Conservation (phyloP, 1,284 basidiomycete species). For the Afroboletus lepidellus region DNA sequence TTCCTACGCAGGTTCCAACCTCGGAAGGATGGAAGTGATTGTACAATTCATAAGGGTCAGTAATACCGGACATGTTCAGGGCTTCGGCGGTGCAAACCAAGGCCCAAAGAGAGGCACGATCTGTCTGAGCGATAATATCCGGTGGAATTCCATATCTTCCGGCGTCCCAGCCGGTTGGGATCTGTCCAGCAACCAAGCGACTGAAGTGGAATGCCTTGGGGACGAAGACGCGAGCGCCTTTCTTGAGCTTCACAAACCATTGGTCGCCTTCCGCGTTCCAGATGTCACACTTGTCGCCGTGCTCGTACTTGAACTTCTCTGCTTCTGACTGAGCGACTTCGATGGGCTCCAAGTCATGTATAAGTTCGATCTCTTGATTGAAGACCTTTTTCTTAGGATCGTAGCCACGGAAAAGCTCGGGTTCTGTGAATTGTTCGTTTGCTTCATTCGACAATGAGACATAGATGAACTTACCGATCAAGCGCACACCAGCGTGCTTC, state of each 20-base stretch:
- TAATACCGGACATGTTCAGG: constrained; percentile 95
- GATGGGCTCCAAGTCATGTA: constrained; percentile 95
- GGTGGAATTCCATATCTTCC: constrained; percentile 97
- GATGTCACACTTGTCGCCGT: constrained; percentile 94
- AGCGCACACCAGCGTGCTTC: constrained; percentile 88
- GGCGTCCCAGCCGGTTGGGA: constrained; percentile 97
- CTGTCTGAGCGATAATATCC: constrained; percentile 93
- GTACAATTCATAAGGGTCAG: constrained; percentile 96
- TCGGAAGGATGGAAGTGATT: constrained; percentile 96
- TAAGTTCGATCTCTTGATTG: constrained; percentile 95
- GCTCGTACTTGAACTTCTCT: constrained; percentile 93
- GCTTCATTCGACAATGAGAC: background rate
- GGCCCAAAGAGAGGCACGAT: constrained; percentile 96
- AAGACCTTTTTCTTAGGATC: constrained; percentile 97
- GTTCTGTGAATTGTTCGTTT: constrained; percentile 57
- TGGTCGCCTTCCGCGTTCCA: constrained; percentile 90
- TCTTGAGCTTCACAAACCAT: constrained; percentile 98
- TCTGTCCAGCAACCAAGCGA: constrained; percentile 92
- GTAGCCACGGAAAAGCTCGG: constrained; percentile 96
- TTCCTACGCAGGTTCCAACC: constrained; percentile 88
- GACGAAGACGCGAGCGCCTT: constrained; percentile 90
- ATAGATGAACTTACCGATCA: constrained; percentile 71
- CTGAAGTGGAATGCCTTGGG: constrained; percentile 97
- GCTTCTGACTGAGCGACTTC: constrained; percentile 92
- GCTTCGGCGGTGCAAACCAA: constrained; percentile 93